Evolutionary conservation across 2,329 filamentous ascomycete species (phyloP), one percentile per base, ranked within the genome.

Genomic region (Lasiodiplodia citricola): DNA sequence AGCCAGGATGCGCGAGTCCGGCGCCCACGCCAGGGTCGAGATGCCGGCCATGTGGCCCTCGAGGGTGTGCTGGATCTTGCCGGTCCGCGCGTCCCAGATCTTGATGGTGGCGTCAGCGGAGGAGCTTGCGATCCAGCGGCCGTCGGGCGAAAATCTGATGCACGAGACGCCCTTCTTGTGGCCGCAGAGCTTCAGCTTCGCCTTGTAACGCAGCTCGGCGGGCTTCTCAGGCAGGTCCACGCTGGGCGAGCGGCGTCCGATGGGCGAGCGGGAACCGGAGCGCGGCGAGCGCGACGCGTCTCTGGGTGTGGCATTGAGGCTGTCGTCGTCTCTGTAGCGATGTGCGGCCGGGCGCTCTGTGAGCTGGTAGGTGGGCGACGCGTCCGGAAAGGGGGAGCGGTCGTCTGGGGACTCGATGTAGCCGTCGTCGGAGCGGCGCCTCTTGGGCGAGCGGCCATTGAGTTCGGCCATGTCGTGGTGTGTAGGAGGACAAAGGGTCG

Each of bases 1-100:
- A 4, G 95, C 96, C 57, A 99, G 86, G 2, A 92, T 93, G 73
- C 90, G 90, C 70, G 91, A 93, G 79, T 98, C 94, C 0, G 95
- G 94, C 70, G 91, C 91, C 96, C 96, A 99, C n/a, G 94, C 91
- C 58, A 99, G 87, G 50, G 94, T 95, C 38, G 92, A 97, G 21
- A 99, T 89, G 70, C 96, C 96, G 0, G 95, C 94, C 77, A 97
- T 87, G 81, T 99, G 96, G 7, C 94, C 96, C 75, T 97, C 92
- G 28, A 99, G 88, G 0, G 93, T 97, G 75, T 97, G 92, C 77
- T 95, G 88, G 70, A 96, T 90, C 68, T 86, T 87, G 58, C 94
- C 95, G 0, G 91, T 94, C 0, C 81, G 79, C 1, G 92, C 90
- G 77, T 94, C 89, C 94, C 96, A 99, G 69, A 98, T 90, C 80